phyloP scores from a whole-genome alignment of 495 filamentous ascomycete species.

The Neurospora sp. region DNA sequence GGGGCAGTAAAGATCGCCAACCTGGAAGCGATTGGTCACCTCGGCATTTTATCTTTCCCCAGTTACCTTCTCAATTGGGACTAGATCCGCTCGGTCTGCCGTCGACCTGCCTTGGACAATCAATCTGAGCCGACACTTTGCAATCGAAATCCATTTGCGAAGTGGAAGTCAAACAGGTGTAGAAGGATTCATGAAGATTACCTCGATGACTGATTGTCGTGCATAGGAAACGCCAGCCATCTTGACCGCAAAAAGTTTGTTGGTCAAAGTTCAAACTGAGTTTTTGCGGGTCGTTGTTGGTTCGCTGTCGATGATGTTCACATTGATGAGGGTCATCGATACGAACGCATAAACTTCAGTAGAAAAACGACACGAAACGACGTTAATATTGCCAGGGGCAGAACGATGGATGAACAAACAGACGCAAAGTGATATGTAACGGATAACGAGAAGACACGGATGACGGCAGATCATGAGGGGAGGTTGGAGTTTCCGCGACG shows the following conservation, averaged over 20 bases:
- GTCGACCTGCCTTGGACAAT: too few species aligned
- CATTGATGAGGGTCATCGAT: too few species aligned
- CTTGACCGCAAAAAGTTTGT: not conserved
- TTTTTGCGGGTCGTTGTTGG: not conserved
- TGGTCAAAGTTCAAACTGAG: not conserved
- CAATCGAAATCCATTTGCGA: not conserved
- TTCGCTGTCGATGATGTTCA: not conserved
- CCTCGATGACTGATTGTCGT: not conserved
- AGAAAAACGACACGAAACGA: not conserved
- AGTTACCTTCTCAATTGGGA: not conserved
- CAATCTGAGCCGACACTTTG: not conserved
- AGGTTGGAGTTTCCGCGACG: too few species aligned
- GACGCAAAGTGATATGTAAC: not conserved
- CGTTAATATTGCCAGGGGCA: not conserved
- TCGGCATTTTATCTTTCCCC: not conserved
- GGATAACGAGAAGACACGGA: too few species aligned
- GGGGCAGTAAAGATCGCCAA: not conserved
- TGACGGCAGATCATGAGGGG: too few species aligned
- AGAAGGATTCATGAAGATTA: not conserved
- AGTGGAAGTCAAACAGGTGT: too few species aligned
- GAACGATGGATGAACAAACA: not conserved
- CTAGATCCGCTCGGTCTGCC: not conserved
- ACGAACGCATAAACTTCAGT: not conserved
- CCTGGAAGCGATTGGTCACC: not conserved
- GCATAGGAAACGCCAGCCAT: not conserved